phyloP scores from a whole-genome alignment of 352 stramenopile species.

The Phytopythium chamaehyphon region DNA sequence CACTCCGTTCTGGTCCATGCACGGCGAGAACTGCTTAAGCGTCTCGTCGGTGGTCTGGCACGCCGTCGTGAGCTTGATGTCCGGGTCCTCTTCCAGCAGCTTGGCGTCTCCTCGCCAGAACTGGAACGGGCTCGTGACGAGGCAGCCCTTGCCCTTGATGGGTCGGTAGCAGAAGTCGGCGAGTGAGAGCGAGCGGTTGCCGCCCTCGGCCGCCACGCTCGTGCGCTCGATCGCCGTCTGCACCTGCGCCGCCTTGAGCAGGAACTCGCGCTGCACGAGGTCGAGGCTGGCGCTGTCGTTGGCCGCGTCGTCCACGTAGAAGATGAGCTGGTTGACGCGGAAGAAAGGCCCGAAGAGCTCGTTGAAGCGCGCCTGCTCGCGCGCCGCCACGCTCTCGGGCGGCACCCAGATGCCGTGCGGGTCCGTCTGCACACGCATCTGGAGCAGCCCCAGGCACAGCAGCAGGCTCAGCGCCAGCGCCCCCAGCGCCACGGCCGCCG shows the following conservation, averaged over 20 bases:
- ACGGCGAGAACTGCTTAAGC: constrained; percentile 56
- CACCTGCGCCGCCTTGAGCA: constrained; percentile 59
- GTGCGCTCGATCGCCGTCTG: constrained; percentile 52
- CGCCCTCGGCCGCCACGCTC: constrained; percentile 16
- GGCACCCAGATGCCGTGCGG: constrained; percentile 82
- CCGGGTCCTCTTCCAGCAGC: constrained; percentile 55
- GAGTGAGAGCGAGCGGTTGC: constrained; percentile 39
- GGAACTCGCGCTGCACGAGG: constrained; percentile 53
- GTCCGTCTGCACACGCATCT: constrained; percentile 69
- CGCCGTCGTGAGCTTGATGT: constrained; percentile 84
- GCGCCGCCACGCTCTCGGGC: constrained; percentile 47
- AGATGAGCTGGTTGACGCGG: constrained; percentile 85
- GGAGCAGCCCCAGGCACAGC: constrained; percentile 50
- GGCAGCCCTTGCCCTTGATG: constrained; percentile 72
- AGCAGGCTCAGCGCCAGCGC: constrained; percentile 45
- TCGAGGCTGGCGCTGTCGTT: constrained; percentile 22
- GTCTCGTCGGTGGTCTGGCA: constrained; percentile 73
- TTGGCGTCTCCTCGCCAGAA: constrained; percentile 66
- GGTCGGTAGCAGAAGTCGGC: constrained; percentile 79
- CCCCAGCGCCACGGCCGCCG: constrained; percentile 38
- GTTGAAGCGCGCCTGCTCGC: constrained; percentile 72
- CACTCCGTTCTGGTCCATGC: constrained; percentile 88
- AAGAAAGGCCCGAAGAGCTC: constrained; percentile 83
- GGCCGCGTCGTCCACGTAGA: constrained; percentile 39
- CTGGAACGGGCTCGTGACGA: constrained; percentile 82